Evolutionary conservation across 768 basidiomycete genomes (phyloP), one percentile per base, ranked within the genome.

Genomic region (Suillus subalutaceus): DNA sequence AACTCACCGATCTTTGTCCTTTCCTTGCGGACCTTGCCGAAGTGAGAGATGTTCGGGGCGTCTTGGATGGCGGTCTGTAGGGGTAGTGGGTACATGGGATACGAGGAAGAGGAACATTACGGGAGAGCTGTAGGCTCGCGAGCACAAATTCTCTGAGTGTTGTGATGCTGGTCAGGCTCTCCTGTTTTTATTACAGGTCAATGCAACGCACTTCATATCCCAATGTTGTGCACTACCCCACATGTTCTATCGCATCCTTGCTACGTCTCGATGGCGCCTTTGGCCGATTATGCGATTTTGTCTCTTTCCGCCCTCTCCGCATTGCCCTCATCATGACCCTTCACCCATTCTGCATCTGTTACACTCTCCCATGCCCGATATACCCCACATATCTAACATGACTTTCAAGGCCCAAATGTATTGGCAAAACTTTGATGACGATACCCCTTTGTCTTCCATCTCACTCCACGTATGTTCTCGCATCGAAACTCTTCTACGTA

Each of bases 1-100:
- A 99, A 77, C 85, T 99, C 69, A 97, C 94, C 48, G 97, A 99
- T 79, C 82, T 99, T 62, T 90, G 96, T 64, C 94, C 96, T 37
- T 99, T 99, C 86, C 85, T 99, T 68, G 81, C 92, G 43, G 97
- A 99, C 79, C 84, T 99, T 43, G 86, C 82, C 41, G 82, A 84
- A 32, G 94, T 96, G 41, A 90, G 90, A 65, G 97, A 99, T 77
- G 92, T 99, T 57, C 85, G 97, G 66, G 96, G 93, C 55, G 90
- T 97, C 46, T 83, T 98, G 69, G 94, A 97, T 74, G 93, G 92
- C 67, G 90, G 90, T 72, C 85, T 92, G 79, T 92, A 81, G 81
- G 71, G 60, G 63, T 68, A 60, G 58, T 48, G 68, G 71, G 72
- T 73, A 68, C 50, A 63, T 53, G n/a, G 65, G 65, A 55, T 48